Percentiles rank a stretch among this genome's conserved stretches.
These are phyloP conservation scores for Gryganskiella cystojenkinii DNA, from an alignment of 192 early-diverging fungal genomes.

Conservation along the genomic window DNA sequence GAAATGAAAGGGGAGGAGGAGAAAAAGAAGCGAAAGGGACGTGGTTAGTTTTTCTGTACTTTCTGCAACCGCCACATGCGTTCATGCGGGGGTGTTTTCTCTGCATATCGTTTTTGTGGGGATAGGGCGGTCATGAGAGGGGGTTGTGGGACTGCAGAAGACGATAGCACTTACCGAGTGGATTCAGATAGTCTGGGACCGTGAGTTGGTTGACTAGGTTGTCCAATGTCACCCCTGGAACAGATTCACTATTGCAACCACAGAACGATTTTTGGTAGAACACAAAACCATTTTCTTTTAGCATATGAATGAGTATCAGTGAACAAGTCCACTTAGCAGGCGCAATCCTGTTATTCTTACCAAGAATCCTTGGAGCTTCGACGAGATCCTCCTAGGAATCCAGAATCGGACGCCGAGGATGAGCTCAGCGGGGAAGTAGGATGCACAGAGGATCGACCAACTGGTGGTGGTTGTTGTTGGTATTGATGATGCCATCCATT, in stretches of 20 bases:
- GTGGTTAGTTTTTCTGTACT: neutral
- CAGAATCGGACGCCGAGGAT: slow-evolving; percentile 25
- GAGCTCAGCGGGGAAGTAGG: slow-evolving; percentile 10
- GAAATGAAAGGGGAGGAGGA: slow-evolving; percentile 5
- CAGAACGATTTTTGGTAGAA: too few relatives aligned
- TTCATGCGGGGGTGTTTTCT: neutral
- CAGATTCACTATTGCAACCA: slow-evolving; percentile 21
- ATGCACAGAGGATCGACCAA: neutral
- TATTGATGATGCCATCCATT: slow-evolving; percentile 7
- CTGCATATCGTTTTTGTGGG: neutral
- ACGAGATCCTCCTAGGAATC: slow-evolving; percentile 14
- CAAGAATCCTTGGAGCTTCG: slow-evolving; percentile 48
- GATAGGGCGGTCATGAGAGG: neutral
- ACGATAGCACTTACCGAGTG: slow-evolving; percentile 27
- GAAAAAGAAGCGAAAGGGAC: neutral
- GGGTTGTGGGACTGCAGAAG: neutral
- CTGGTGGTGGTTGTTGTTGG: neutral
- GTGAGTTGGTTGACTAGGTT: slow-evolving; percentile 44
- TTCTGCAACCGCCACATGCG: too few relatives aligned
- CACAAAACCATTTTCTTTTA: too few relatives aligned
- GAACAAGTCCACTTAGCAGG: too few relatives aligned
- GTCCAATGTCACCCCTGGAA: slow-evolving; percentile 39
- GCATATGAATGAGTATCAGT: too few relatives aligned
- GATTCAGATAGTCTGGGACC: slow-evolving; percentile 29
- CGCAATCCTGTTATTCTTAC: slow-evolving; percentile 32